Evolutionary conservation across 176 grass and related monocot species (phyloP), one percentile per base, ranked within the genome.

Genomic region (Aegilops umbellulata): DNA sequence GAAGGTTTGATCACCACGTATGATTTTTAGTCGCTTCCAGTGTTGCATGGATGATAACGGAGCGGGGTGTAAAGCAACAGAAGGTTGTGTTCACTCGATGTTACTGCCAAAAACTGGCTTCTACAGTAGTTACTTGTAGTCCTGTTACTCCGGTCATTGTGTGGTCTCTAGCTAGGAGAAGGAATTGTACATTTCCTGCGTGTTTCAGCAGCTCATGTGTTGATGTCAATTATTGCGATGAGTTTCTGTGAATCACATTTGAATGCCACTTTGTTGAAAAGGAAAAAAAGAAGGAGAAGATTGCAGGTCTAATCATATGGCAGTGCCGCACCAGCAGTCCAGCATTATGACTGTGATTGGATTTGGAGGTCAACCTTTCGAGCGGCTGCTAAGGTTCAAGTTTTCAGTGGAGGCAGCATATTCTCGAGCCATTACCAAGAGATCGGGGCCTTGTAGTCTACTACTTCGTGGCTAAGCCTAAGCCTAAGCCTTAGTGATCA

Each of bases 1-100:
- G 95, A 97, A 89, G 87, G 93, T 87, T 85, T 92, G 15, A 60
- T 32, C 23, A 92, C 95, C 80, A 61, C 75, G 14, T 94, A 88
- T 72, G 72, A 91, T 82, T 84, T 89, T 46, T 93, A 94, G 26
- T 73, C n/a, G 74, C 44, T 76, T 77, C 42, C 51, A 27, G 7
- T 53, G 76, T 22, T 83, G 14, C 68, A 80, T 80, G 46, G 6
- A 49, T 7, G 29, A 57, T 70, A 10, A 55, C 10, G 69, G 51
- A 6, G 41, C 5, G 35, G 11, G 19, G 15, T 57, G 30, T 34
- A 42, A 7, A 55, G 19, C 63, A 68, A 23, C 22, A 70, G 32
- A 63, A 57, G 35, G 47, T 8, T 77, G 82, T 85, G 62, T 64
- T 70, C 39, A n/a, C 16, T 74, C 79, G 74, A 15, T 41, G 29